Conservation (phyloP, 371 early-diverging fungal genomes). For the Mortierella sp. region DNA sequence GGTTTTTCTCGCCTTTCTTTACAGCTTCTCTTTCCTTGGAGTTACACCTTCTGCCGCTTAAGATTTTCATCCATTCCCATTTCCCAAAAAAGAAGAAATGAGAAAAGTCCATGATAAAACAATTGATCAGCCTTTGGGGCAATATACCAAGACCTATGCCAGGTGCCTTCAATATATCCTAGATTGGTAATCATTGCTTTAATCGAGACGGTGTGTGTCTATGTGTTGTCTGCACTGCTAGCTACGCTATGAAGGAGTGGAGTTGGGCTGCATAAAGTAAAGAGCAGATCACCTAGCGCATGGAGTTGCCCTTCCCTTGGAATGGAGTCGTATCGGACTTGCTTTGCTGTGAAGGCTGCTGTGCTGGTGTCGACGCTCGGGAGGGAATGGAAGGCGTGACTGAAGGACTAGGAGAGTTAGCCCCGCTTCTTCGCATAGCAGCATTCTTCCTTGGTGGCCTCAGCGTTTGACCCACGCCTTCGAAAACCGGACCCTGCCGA, state of each 20-base stretch:
- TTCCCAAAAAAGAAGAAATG: too few species aligned
- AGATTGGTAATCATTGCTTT: neutral
- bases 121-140: too few species aligned
- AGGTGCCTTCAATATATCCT: neutral
- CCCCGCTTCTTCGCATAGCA: constrained; percentile 33
- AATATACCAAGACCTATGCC: neutral
- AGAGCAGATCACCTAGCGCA: constrained; percentile 17
- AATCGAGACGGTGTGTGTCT: neutral
- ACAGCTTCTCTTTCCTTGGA: too few species aligned
- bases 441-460: constrained; percentile 50
- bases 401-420: constrained; percentile 44
- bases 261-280: neutral
- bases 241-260: neutral
- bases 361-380: constrained; percentile 40
- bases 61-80: too few species aligned
- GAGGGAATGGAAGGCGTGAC: constrained; percentile 17
- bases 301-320: constrained; percentile 42
- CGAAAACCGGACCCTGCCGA: constrained; percentile 41
- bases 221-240: neutral
- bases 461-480: constrained; percentile 45
- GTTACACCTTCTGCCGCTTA: too few species aligned
- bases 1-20: too few species aligned
- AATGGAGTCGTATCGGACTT: constrained; percentile 40
- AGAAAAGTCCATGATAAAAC: too few species aligned
- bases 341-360: constrained; percentile 8